Percentiles rank a stretch among this genome's conserved stretches.
Evolutionary conservation across 2,329 filamentous ascomycete species (phyloP).

Genomic region (Ophiostoma populinum): DNA sequence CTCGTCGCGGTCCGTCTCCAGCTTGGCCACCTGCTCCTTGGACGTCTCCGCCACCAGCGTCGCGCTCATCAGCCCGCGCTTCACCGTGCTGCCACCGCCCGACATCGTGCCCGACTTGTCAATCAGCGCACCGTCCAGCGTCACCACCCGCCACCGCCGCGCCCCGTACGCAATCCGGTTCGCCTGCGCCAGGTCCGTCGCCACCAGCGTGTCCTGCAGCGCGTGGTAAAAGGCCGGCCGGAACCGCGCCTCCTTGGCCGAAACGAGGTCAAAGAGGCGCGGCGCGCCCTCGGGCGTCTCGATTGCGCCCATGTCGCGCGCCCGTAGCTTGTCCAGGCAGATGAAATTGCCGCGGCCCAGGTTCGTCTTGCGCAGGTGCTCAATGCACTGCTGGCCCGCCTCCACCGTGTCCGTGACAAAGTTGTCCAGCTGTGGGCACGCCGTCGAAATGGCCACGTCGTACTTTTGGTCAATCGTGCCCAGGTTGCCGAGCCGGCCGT

Average conservation of each 20-base stretch:
- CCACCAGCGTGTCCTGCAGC: constrained; percentile 87
- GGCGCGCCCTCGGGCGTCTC: constrained; percentile 85
- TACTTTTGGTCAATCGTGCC: constrained; percentile 88
- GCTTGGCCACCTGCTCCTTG: constrained; percentile 73
- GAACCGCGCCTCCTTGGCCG: constrained; percentile 74
- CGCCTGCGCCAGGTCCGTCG: constrained; percentile 81
- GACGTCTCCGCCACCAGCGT: constrained; percentile 77
- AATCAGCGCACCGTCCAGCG: constrained; percentile 84
- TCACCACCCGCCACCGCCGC: constrained; percentile 89
- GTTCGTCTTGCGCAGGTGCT: constrained; percentile 93
- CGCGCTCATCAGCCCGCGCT: constrained; percentile 89
- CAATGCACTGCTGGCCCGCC: constrained; percentile 92
- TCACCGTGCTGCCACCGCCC: constrained; percentile 80
- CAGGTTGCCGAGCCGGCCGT: constrained; percentile 84
- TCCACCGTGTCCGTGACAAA: constrained; percentile 95
- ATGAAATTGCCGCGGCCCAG: constrained; percentile 95
- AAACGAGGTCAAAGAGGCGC: constrained; percentile 81
- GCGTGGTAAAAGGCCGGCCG: constrained; percentile 87
- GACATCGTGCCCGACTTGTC: constrained; percentile 99
- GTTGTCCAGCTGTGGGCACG: constrained; percentile 79
- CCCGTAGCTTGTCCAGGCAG: constrained; percentile 71
- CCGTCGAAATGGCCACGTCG: constrained; percentile 95
- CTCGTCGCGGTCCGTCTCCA: constrained; percentile 72
- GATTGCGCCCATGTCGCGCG: constrained; percentile 61
- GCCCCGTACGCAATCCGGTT: constrained; percentile 94